Base-by-base conservation (phyloP, 192 early-diverging fungal genomes). In the Linnemannia hyalina region DNA sequence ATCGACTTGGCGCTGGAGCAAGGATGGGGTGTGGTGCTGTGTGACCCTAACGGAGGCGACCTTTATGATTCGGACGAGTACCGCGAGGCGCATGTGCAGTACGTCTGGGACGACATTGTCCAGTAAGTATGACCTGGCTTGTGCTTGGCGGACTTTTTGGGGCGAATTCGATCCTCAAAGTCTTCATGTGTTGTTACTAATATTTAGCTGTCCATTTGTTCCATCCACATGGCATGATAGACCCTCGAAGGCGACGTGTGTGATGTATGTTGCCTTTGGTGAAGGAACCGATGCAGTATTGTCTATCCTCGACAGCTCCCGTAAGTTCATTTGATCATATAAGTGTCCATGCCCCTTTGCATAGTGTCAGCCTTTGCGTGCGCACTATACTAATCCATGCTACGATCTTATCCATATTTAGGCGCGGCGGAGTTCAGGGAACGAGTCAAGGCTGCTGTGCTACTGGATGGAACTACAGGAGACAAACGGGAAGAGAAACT, bases 381-480 rank as follows among this genome's bases (percentile, higher is more conserved):
- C 29, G 3, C 11, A 4, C 49, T 65, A 3, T 26, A 35, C 9
- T 65, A 65, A 65, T 0, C 26, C 10, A 16, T 32, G 26, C 3
- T 60, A 0, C n/a, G 26, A 32, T 32, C 26, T 4, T 65, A 15
- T 65, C 26, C 60, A 63, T 32, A 29, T 35, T 65, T 65, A 65
- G 60, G 60, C 1, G 60, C 60, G 29, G 60, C n/a, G 26, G 60
- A 65, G n/a, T 65, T 65, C 29, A 65, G 60, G 26, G 3, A 32
- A 32, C 60, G 60, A 32, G 60, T 65, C 60, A 65, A 65, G 11
- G 60, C 26, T 15, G 60, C 32, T 11, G 60, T 13, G 11, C 13
- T 65, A 65, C 60, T 65, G 26, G 60, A 65, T 65, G 60, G 60
- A 65, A 65, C 29, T 65, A 65, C n/a, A 29, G 60, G 60, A 15